Evolutionary conservation across 176 grass and related monocot genomes (phyloP), one percentile per base, ranked within the genome.

Genomic region (Elymus sibiricus): DNA sequence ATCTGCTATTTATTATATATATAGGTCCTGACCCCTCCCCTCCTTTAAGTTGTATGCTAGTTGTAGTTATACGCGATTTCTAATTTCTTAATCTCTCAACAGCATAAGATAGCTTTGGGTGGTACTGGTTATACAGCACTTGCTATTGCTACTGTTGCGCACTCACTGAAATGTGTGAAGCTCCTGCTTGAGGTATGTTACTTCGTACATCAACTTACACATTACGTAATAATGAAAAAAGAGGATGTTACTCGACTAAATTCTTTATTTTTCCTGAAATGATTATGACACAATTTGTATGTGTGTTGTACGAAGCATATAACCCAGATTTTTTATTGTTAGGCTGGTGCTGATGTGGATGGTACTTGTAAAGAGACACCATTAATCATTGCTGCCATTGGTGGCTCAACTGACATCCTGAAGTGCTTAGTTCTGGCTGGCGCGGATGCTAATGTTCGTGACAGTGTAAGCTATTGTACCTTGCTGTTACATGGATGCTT

Each of bases 341-440:
- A 83, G 86, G 86, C 80, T 83, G 86, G 80, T 62, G 86, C 80
- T 63, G 86, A 88, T 83, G 73, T 88, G 49, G 64, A 83, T 43
- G 80, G 64, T 63, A 70, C 34, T 88, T 58, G 47, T 83, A 77
- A 44, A 42, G 38, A 67, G 77, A 83, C 43, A 61, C 76, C 76
- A 17, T 79, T 86, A 60, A 43, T 79, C 2, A 55, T 60, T 7
- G 65, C 84, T 61, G 25, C 65, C 56, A 43, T 4, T 14, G 3
- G 2, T 65, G 86, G 73, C 47, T 78, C 69, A 49, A 79, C 80
- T 88, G 80, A 88, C 40, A 69, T 83, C 32, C 27, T 88, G 15
- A 70, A 83, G 71, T 83, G 42, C 26, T 88, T 88, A 71, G 34
- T 79, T 60, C 26, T 71, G 37, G 84, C 84, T 71, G 76, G 76